phyloP scores from a whole-genome alignment of 2,329 filamentous ascomycete genomes.

The Diplocarpon mali region DNA sequence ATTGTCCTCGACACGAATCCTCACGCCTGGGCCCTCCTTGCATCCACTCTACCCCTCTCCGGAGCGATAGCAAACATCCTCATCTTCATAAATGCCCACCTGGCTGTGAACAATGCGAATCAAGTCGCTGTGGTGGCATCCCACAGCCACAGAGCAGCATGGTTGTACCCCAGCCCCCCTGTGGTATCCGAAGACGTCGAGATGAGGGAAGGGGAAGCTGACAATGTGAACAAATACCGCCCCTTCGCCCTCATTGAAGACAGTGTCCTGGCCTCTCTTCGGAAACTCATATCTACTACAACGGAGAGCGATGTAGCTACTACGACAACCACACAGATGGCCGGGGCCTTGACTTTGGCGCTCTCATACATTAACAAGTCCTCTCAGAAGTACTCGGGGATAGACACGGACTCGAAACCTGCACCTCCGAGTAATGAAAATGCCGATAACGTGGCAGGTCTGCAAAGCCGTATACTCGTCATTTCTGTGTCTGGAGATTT shows the following conservation, averaged over 20 bases:
- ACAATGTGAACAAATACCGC: conserved; percentile 75
- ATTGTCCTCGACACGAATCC: conserved; percentile 95
- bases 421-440: conserved; percentile 12
- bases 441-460: conserved; percentile 31
- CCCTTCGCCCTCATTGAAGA: conserved; percentile 82
- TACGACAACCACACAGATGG: conserved; percentile 73
- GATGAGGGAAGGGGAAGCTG: conserved; percentile 38
- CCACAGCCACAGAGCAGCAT: conserved; percentile 75
- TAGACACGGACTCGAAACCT: conserved; percentile 25
- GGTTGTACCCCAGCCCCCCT: conserved; percentile 64
- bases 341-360: conserved; percentile 81
- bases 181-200: conserved; percentile 39
- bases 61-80: conserved; percentile 80
- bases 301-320: conserved; percentile 49
- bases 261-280: conserved; percentile 64
- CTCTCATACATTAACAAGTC: conserved; percentile 80
- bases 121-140: conserved; percentile 86
- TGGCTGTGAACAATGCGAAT: conserved; percentile 88
- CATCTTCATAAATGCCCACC: conserved; percentile 92
- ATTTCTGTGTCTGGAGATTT: conserved; percentile 80
- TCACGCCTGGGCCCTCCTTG: conserved; percentile 77
- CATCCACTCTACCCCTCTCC: conserved; percentile 64
- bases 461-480: conserved; percentile 78
- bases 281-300: conserved; percentile 60
- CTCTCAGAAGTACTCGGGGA: conserved; percentile 28